These are phyloP conservation scores for Cladorrhinum samala DNA, from an alignment of 495 filamentous ascomycete species.

Conservation along the genomic window DNA sequence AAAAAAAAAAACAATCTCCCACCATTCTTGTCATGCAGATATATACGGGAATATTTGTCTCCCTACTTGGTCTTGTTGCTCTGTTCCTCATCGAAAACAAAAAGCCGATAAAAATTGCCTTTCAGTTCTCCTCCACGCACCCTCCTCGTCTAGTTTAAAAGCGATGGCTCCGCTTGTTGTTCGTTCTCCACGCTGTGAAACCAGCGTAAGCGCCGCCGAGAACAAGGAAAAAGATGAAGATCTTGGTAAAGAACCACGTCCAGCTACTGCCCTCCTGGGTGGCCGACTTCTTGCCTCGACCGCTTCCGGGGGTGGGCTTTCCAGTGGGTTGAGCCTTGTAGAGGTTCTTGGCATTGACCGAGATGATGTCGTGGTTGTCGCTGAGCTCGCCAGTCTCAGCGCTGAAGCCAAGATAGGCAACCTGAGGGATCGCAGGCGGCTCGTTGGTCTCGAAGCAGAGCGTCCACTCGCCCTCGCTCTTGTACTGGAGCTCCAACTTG, in stretches of 20 bases:
- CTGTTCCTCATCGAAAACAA: too few species aligned
- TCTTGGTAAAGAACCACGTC: conserved; percentile 89
- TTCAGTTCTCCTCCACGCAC: conserved; percentile 7
- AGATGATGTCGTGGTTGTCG: conserved; percentile 97
- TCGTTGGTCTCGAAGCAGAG: conserved; percentile 77
- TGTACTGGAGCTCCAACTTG: conserved; percentile 90
- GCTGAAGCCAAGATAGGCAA: conserved; percentile 91
- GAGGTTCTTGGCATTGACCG: conserved; percentile 78
- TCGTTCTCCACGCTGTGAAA: conserved; percentile 67
- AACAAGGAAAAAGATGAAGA: conserved; percentile 65
- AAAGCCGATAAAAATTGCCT: too few species aligned
- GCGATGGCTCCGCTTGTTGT: conserved; percentile 65
- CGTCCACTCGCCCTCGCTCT: conserved; percentile 78
- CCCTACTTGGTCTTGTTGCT: not conserved
- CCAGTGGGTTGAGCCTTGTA: conserved; percentile 55
- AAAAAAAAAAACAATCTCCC: conserved; percentile 4
- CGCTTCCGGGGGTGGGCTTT: conserved; percentile 35
- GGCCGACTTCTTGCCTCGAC: conserved; percentile 31
- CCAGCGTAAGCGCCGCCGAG: conserved; percentile 73
- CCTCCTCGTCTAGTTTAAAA: conserved; percentile 51
- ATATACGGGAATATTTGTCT: conserved; percentile 14
- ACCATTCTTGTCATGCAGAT: conserved; percentile 15
- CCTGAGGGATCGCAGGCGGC: conserved; percentile 73
- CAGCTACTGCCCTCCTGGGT: conserved; percentile 58
- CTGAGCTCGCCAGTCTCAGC: conserved; percentile 94